phyloP scores from a whole-genome alignment of 257 asterid genomes.

The Nicotiana undulata region DNA sequence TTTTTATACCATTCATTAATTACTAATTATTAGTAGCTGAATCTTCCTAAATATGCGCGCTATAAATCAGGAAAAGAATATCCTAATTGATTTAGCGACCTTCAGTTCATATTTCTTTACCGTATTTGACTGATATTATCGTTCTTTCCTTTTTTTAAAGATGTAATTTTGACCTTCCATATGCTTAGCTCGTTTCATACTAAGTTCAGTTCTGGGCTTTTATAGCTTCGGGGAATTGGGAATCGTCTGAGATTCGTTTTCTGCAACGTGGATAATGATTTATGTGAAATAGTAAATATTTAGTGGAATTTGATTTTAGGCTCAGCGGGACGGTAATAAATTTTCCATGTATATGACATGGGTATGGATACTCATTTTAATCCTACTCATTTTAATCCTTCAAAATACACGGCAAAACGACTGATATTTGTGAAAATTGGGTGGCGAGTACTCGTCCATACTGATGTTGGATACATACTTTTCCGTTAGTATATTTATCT shows the following conservation, averaged over 20 bases:
- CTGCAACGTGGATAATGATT: neutral
- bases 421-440: no score
- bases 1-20: no score
- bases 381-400: no score
- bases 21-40: no score
- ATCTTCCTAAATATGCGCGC: no score
- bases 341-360: neutral
- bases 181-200: neutral
- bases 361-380: no score
- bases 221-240: neutral
- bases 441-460: no score
- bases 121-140: neutral
- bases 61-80: no score
- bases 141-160: neutral
- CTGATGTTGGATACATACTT: no score
- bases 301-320: neutral
- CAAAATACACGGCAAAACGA: no score
- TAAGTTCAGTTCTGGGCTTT: neutral
- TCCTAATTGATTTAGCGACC: no score
- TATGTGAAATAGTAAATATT: neutral
- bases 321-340: neutral
- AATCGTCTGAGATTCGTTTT: neutral
- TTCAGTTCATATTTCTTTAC: neutral
- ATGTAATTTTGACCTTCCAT: neutral
- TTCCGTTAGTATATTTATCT: no score